Base-by-base conservation (phyloP, 148 eudicot genomes). In the Diospyros lotus region DNA sequence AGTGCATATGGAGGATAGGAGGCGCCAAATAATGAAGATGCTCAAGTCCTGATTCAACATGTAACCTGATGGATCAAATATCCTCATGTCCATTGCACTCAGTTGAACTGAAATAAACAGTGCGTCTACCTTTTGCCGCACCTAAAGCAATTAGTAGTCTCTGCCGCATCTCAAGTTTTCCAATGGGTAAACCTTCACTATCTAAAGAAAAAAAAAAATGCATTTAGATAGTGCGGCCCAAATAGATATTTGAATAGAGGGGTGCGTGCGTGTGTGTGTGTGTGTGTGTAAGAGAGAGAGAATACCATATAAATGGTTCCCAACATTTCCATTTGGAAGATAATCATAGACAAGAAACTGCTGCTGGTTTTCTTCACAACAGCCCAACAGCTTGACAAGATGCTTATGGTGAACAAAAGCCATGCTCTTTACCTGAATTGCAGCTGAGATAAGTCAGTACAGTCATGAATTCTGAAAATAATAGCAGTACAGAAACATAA, bases 111-210 rank as follows among this genome's bases (percentile, higher is more conserved):
- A 64, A 17, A 14, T 9, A 52, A 73, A 48, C 28, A 63, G 6
- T 43, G 53, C 53, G 38, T 61, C 45, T 75, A 75, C 77, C 77
- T 75, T 75, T 75, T 17, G 77, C 77, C 13, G 77, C 72, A 28
- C 77, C 77, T 38, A 75, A 68, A 56, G 77, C 77, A 44, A 75
- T 75, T 66, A 66, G 17, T 38, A 75, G 56, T 65, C 77, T 66
- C 56, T 75, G 77, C 64, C 72, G 28, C 71, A 75, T 66, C 72
- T 75, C 77, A 43, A 75, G 77, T 64, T 75, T 75, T 53, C 71
- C 77, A n/a, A 41, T 64, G 46, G 77, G 77, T 42, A 74, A 51
- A 74, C 77, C 77, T 74, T 74, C 77, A 54, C 62, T 53, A 56
- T 74, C 77, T 74, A 74, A 44, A 65, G 61, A 51, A 65, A 53